phyloP scores from a whole-genome alignment of 2,329 filamentous ascomycete genomes.

The Shiraia bambusicola region DNA sequence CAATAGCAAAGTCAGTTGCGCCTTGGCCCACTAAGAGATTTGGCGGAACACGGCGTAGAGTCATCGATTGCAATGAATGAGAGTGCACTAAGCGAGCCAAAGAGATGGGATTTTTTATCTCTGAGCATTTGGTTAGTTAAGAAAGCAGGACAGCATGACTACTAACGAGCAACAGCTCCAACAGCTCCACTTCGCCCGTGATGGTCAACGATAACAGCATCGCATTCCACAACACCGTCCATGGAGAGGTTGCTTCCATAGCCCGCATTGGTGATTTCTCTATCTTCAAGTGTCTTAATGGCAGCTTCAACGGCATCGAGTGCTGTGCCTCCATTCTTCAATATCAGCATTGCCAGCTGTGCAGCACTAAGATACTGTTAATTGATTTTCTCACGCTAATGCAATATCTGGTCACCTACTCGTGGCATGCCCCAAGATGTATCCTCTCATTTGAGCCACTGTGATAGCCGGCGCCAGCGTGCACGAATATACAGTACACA shows the following conservation, averaged over 20 bases:
- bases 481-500: conserved; percentile 82
- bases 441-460: conserved; percentile 80
- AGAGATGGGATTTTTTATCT: conserved; percentile 89
- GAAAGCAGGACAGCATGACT: not conserved
- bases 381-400: not conserved
- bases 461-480: conserved; percentile 93
- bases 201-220: conserved; percentile 91
- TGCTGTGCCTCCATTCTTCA: conserved; percentile 76
- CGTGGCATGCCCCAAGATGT: conserved; percentile 82
- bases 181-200: conserved; percentile 88
- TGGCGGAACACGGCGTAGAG: conserved; percentile 83
- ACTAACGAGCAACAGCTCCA: conserved; percentile 84
- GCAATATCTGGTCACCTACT: conserved; percentile 61
- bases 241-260: conserved; percentile 94
- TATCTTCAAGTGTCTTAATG: conserved; percentile 84
- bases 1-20: conserved; percentile 80
- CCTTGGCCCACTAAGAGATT: conserved; percentile 87
- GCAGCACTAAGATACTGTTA: conserved; percentile 63
- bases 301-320: conserved; percentile 89
- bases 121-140: conserved; percentile 49
- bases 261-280: conserved; percentile 93
- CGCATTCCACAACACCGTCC: conserved; percentile 88
- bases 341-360: conserved; percentile 76
- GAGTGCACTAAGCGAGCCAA: conserved; percentile 83
- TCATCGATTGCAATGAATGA: conserved; percentile 72